These are phyloP conservation scores for Metschnikowia kunwiensis DNA, from an alignment of 805 yeast genomes.

Conservation along the genomic window DNA sequence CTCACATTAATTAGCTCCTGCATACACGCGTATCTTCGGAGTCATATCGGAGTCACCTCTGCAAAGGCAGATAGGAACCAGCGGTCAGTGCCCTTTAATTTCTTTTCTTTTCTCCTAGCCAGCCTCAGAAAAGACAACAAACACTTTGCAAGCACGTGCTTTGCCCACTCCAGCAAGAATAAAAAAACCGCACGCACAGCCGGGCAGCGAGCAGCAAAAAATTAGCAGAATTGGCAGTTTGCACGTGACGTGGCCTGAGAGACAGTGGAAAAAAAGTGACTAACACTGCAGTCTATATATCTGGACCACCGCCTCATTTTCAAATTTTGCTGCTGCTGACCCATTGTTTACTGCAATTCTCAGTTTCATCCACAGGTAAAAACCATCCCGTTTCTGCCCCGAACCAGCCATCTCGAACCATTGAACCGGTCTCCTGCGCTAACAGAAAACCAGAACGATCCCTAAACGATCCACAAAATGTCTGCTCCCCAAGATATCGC, in stretches of 20 bases:
- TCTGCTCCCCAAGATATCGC: slow-evolving; percentile 68
- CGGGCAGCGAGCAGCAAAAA: slow-evolving; percentile 1
- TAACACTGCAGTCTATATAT: slow-evolving; percentile 4
- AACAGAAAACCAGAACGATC: no score
- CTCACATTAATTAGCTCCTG: no score
- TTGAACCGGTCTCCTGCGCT: background rate
- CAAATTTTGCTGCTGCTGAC: background rate
- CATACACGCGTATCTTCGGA: slow-evolving; percentile 1
- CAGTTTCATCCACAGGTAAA: no score
- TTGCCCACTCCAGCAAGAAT: no score
- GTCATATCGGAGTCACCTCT: slow-evolving; percentile 8
- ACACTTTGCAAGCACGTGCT: no score
- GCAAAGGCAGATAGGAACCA: no score
- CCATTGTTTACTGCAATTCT: background rate
- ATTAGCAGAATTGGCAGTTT: slow-evolving; percentile 9
- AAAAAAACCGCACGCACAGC: no score
- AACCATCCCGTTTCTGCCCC: background rate
- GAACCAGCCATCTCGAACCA: background rate
- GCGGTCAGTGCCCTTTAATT: no score
- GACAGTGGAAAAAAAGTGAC: slow-evolving; percentile 7
- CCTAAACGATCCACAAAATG: no score
- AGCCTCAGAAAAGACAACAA: no score
- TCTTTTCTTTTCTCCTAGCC: no score
- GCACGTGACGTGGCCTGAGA: slow-evolving; percentile 8
- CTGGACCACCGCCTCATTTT: background rate